A percentile compares a stretch with the other conserved stretches of the same genome.
Conservation (phyloP, 805 yeast species). For the Metschnikowia drakensbergensis region DNA sequence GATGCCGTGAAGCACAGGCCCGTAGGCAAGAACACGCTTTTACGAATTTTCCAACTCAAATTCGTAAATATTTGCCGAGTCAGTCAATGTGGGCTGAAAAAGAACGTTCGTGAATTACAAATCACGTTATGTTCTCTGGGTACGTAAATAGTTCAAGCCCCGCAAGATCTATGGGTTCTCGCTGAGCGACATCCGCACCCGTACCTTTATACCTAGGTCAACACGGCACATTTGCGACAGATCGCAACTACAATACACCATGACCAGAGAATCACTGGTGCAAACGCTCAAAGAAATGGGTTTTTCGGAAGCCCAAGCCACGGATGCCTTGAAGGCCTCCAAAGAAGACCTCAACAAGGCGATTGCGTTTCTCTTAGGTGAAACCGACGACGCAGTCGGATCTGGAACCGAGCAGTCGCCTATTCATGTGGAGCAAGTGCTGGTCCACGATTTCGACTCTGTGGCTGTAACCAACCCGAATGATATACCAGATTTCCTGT, state of each 20-base stretch:
- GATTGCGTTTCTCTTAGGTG: constrained; percentile 20
- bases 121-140: too few species aligned
- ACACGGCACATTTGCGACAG: not conserved
- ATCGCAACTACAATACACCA: constrained; percentile 3
- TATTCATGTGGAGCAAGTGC: constrained; percentile 4
- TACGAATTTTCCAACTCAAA: too few species aligned
- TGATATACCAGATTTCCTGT: constrained; percentile 29
- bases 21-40: too few species aligned
- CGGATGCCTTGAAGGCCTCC: constrained; percentile 15
- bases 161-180: not conserved
- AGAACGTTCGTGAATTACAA: too few species aligned
- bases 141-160: too few species aligned
- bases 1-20: too few species aligned
- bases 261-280: constrained; percentile 10
- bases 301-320: constrained; percentile 16
- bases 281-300: constrained; percentile 21
- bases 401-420: constrained; percentile 13
- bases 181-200: not conserved
- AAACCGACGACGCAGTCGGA: constrained; percentile 11
- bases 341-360: constrained; percentile 18
- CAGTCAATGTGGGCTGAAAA: too few species aligned
- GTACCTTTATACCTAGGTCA: not conserved
- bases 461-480: constrained; percentile 27
- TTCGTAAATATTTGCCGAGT: too few species aligned
- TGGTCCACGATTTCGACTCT: constrained; percentile 16